phyloP scores from a whole-genome alignment of 2,329 filamentous ascomycete genomes.

The Colletotrichum brevisporum region DNA sequence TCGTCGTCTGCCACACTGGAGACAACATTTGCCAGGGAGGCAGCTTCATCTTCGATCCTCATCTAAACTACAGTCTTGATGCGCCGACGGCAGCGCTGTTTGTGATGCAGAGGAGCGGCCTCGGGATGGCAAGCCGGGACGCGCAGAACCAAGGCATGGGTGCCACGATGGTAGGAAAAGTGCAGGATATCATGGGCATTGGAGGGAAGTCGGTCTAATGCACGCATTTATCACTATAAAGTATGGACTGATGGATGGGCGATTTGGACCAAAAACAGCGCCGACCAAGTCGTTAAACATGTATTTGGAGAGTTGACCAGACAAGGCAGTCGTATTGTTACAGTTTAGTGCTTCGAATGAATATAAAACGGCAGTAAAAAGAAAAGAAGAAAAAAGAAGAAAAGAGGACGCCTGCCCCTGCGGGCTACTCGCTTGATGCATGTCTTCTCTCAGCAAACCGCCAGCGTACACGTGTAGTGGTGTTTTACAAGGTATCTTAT shows the following conservation, averaged over 20 bases:
- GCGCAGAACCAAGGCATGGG: constrained; percentile 45
- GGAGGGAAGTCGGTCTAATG: no score
- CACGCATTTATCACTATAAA: no score
- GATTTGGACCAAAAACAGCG: no score
- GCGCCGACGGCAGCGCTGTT: constrained; percentile 42
- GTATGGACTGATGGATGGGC: no score
- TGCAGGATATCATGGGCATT: constrained; percentile 32
- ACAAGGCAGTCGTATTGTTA: no score
- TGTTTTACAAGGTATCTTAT: constrained; percentile 11
- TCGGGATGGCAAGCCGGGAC: constrained; percentile 45
- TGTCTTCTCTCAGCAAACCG: not conserved
- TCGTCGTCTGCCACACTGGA: constrained; percentile 46
- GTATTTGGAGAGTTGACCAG: no score
- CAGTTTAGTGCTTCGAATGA: no score
- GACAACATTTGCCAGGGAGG: constrained; percentile 49
- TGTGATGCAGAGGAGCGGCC: constrained; percentile 44
- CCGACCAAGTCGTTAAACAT: no score
- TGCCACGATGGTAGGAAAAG: constrained; percentile 39
- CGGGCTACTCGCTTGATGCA: constrained; percentile 9
- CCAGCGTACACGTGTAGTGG: constrained; percentile 3
- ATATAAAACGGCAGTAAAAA: not conserved
- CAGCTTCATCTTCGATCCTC: constrained; percentile 26
- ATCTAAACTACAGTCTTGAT: constrained; percentile 40
- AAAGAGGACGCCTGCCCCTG: not conserved
- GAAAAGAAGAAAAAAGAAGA: constrained; percentile 5